These are phyloP conservation scores for Chiua sp. DNA, from an alignment of 1,284 basidiomycete species.

Conservation along the genomic window DNA sequence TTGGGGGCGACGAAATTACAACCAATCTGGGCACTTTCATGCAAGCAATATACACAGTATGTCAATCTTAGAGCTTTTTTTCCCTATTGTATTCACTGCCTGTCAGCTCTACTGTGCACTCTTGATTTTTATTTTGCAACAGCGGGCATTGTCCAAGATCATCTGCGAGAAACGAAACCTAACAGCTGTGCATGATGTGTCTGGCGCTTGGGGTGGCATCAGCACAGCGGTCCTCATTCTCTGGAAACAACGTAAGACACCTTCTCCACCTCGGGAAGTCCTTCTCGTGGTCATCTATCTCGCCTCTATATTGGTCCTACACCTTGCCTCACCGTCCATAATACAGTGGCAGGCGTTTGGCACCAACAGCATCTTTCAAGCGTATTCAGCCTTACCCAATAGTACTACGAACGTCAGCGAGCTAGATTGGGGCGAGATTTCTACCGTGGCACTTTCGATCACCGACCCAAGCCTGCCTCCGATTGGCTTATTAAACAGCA, in stretches of 20 bases:
- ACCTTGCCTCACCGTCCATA: slow-evolving; percentile 11
- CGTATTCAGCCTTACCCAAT: background rate
- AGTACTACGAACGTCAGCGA: background rate
- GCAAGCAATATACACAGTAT: slow-evolving; percentile 9
- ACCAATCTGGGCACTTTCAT: background rate
- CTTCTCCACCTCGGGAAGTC: slow-evolving; percentile 2
- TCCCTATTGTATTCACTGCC: too few species aligned
- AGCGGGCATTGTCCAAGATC: slow-evolving; percentile 4
- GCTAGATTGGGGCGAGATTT: background rate
- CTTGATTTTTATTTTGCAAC: slow-evolving; percentile 9
- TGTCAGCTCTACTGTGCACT: slow-evolving; percentile 16
- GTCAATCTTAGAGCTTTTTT: background rate
- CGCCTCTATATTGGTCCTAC: slow-evolving; percentile 8
- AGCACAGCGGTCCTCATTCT: slow-evolving; percentile 2
- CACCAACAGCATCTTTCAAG: slow-evolving; percentile 1
- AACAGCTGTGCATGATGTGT: slow-evolving; percentile 13
- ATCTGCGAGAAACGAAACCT: background rate
- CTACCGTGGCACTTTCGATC: background rate
- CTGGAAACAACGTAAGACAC: slow-evolving; percentile 3
- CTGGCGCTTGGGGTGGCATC: slow-evolving; percentile 11
- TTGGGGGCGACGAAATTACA: background rate
- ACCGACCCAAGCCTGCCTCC: background rate
- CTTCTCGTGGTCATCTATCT: slow-evolving; percentile 13
- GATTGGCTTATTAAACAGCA: slow-evolving; percentile 1
- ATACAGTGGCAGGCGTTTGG: slow-evolving; percentile 15